A percentile compares a stretch with the other conserved stretches of the same genome.
Conservation (phyloP, 495 filamentous ascomycete genomes). For the Xylaria castorea region DNA sequence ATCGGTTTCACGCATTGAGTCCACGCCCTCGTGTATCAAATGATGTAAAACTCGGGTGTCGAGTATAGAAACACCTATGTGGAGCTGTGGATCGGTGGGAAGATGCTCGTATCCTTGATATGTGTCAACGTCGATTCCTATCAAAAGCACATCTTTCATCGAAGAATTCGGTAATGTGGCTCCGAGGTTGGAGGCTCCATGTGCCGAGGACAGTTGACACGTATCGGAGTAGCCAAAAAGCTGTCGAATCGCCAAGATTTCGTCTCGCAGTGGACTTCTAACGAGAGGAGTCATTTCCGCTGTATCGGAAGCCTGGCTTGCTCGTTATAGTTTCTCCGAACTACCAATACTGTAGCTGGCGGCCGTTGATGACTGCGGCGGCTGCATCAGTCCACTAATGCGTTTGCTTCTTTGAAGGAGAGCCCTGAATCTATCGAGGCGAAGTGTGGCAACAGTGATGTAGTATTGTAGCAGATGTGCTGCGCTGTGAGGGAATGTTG, state of each 20-base stretch:
- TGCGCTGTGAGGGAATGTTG: too few species aligned
- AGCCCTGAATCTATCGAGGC: too few species aligned
- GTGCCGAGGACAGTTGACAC: too few species aligned
- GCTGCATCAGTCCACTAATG: too few species aligned
- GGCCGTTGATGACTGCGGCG: too few species aligned
- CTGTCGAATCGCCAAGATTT: slow-evolving; percentile 31
- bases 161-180: slow-evolving; percentile 26
- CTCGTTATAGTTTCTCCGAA: too few species aligned
- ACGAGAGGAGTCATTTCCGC: slow-evolving; percentile 17
- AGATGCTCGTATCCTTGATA: slow-evolving; percentile 29
- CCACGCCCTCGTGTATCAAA: slow-evolving; percentile 1
- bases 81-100: slow-evolving; percentile 28
- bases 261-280: slow-evolving; percentile 30
- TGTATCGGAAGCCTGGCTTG: slow-evolving; percentile 9
- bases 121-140: slow-evolving; percentile 34
- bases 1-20: slow-evolving; percentile 13
- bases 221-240: slow-evolving; percentile 32
- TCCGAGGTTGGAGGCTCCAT: slow-evolving; percentile 23
- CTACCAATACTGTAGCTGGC: too few species aligned
- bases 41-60: slow-evolving; percentile 33
- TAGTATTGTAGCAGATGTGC: too few species aligned
- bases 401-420: too few species aligned
- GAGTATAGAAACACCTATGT: slow-evolving; percentile 34
- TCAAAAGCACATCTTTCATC: slow-evolving; percentile 33
- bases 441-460: too few species aligned